A percentile compares a stretch with the other conserved stretches of the same genome.
Conservation (phyloP, 148 eudicot species). For the Hydrangea macrophylla region DNA sequence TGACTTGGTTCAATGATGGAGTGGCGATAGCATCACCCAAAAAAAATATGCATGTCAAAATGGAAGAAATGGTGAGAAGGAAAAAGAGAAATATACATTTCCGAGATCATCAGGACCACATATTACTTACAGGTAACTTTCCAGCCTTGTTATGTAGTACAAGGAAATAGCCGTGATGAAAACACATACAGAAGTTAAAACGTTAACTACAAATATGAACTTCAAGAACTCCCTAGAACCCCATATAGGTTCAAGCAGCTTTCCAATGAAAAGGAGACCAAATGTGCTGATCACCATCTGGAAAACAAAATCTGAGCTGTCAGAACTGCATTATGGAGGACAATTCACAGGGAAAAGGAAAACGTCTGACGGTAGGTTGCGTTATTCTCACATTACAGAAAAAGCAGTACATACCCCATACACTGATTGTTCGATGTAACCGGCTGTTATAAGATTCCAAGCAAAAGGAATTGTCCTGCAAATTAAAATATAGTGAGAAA, state of each 20-base stretch:
- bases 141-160: slow-evolving; percentile 81
- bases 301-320: slow-evolving; percentile 12
- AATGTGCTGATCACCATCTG: slow-evolving; percentile 71
- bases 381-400: not conserved
- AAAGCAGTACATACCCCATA: slow-evolving; percentile 60
- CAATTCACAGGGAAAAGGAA: not conserved
- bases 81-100: not conserved
- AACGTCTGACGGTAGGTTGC: not conserved
- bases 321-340: not conserved
- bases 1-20: no score
- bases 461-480: slow-evolving; percentile 96
- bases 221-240: slow-evolving; percentile 94
- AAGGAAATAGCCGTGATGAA: slow-evolving; percentile 82
- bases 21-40: no score
- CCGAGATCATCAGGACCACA: not conserved
- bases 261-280: slow-evolving; percentile 86
- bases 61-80: not conserved
- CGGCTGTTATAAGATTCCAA: slow-evolving; percentile 96
- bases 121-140: slow-evolving; percentile 83
- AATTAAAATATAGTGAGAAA: slow-evolving; percentile 3
- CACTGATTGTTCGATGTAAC: slow-evolving; percentile 81
- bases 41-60: not conserved
- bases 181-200: slow-evolving; percentile 77
- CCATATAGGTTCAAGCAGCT: slow-evolving; percentile 97
- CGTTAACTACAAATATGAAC: slow-evolving; percentile 85